Evolutionary conservation across 1,139 yeast genomes (phyloP).

Genomic region (Pichia sp.): DNA sequence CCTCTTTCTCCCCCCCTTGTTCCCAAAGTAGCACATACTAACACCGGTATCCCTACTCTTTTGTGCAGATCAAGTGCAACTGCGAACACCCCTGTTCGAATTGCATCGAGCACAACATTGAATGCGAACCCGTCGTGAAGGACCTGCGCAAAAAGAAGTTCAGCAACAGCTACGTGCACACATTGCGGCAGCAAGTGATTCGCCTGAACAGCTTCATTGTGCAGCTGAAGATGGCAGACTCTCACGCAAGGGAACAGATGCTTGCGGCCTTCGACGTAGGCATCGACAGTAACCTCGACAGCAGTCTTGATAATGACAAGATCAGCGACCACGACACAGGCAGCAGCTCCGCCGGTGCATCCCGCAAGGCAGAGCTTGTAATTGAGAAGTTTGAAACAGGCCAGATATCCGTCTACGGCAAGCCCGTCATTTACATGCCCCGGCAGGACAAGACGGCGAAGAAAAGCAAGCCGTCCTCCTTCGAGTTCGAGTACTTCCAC

Average conservation of each 20-base stretch:
- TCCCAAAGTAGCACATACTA: background rate
- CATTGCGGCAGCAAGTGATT: background rate
- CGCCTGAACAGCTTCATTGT: constrained; percentile 2
- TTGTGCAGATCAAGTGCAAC: constrained; percentile 10
- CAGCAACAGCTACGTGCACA: constrained; percentile 8
- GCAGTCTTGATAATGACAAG: too few species aligned
- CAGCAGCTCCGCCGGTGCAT: background rate
- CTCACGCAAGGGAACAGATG: background rate
- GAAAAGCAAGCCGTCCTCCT: background rate
- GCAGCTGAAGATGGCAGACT: constrained; percentile 3
- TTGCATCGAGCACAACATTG: constrained; percentile 8
- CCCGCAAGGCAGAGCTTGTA: background rate
- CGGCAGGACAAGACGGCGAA: background rate
- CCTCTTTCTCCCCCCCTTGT: background rate
- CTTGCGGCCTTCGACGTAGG: constrained; percentile 1
- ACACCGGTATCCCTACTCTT: background rate
- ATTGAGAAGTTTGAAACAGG: constrained; percentile 4
- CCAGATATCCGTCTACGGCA: constrained; percentile 8
- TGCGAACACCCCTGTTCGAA: constrained; percentile 12
- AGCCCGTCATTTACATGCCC: constrained; percentile 10
- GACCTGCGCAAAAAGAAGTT: constrained; percentile 12
- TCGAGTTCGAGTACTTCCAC: constrained; percentile 10
- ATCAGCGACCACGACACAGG: too few species aligned
- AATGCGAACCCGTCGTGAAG: constrained; percentile 9
- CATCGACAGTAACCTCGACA: too few species aligned